Conservation (phyloP, 208 protist genomes). For the Phytomonas sp. region DNA sequence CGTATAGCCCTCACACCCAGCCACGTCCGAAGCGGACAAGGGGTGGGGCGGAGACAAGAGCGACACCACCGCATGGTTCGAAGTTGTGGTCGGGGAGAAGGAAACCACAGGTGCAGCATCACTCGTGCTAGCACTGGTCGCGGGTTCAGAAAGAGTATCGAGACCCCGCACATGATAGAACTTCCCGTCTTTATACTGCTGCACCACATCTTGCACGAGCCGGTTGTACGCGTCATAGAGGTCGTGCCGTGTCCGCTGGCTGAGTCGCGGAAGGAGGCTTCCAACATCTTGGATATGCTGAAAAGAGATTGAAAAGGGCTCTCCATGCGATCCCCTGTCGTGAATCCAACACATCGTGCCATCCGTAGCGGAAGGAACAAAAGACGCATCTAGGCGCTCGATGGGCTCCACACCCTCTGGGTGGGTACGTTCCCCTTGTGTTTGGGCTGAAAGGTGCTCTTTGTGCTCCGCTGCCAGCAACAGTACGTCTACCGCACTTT, state of each 20-base stretch:
- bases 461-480: constrained; percentile 21
- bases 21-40: constrained; percentile 26
- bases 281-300: constrained; percentile 66
- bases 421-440: background rate
- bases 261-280: constrained; percentile 36
- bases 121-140: background rate
- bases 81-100: background rate
- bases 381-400: background rate
- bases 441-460: constrained; percentile 10
- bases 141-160: background rate
- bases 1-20: constrained; percentile 34
- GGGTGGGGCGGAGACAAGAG: constrained; percentile 9
- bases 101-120: background rate
- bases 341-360: background rate
- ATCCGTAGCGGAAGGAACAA: background rate
- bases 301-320: constrained; percentile 25
- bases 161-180: background rate
- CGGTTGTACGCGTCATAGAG: constrained; percentile 27
- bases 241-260: constrained; percentile 22
- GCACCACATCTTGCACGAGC: constrained; percentile 23
- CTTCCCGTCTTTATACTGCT: constrained; percentile 9
- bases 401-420: background rate
- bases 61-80: constrained; percentile 10
- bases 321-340: background rate
- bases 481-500: constrained; percentile 40